phyloP scores from a whole-genome alignment of 768 basidiomycete genomes.

The Naganishia randhawae region DNA sequence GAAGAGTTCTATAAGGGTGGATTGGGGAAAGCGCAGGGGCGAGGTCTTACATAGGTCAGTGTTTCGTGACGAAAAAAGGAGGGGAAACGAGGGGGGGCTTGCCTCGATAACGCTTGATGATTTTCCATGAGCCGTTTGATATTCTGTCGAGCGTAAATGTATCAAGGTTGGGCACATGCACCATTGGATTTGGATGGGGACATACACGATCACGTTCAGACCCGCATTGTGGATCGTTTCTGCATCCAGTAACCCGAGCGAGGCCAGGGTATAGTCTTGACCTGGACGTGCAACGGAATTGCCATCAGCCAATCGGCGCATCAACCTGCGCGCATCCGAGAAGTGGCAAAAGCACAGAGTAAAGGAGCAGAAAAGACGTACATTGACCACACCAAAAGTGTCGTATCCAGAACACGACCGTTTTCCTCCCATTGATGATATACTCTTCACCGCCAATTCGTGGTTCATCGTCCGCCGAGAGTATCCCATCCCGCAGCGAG shows the following conservation, averaged over 20 bases:
- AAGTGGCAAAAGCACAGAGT: too few species aligned
- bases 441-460: constrained; percentile 27
- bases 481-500: neutral
- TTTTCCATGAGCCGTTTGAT: constrained; percentile 49
- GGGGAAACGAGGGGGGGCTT: neutral
- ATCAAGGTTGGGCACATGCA: neutral
- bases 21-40: neutral
- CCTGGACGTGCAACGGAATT: constrained; percentile 12
- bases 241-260: constrained; percentile 41
- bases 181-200: neutral
- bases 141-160: constrained; percentile 30
- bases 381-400: constrained; percentile 51
- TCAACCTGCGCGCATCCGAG: neutral
- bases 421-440: constrained; percentile 32
- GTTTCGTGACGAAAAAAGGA: too few species aligned
- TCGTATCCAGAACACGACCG: constrained; percentile 50
- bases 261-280: constrained; percentile 48
- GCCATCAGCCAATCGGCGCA: neutral
- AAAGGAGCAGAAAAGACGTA: constrained; percentile 17
- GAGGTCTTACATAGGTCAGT: too few species aligned
- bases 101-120: constrained; percentile 47
- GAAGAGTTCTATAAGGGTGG: constrained; percentile 37
- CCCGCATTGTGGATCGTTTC: constrained; percentile 40
- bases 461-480: neutral
- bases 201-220: constrained; percentile 41